Evolutionary conservation across 768 basidiomycete genomes (phyloP), one percentile per base, ranked within the genome.

Genomic region (Auriculariales sp.): DNA sequence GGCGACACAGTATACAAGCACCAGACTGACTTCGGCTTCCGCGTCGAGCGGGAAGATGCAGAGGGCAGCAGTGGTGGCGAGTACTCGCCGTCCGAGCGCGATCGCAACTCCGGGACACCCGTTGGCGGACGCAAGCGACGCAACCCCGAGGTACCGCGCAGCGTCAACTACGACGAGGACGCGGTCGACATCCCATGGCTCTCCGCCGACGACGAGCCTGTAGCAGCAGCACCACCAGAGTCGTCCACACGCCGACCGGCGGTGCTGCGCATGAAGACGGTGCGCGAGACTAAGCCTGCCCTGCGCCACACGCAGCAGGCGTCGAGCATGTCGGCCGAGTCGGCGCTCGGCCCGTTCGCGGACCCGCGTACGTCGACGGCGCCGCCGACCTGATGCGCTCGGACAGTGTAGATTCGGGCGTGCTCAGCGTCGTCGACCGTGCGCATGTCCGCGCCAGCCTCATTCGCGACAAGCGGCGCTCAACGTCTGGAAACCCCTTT

Each of bases 191-290:
- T 36, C 35, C 35, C 35, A 22, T 36, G 35, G 35, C 35, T 36
- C 35, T 15, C 35, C n/a, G 22, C 39, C 39, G 39, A n/a, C n/a
- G n/a, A n/a, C n/a, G n/a, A n/a, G n/a, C n/a, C n/a, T n/a, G n/a
- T n/a, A n/a, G n/a, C n/a, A n/a, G n/a, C n/a, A n/a, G n/a, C n/a
- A n/a, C n/a, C n/a, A n/a, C n/a, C n/a, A n/a, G n/a, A n/a, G n/a
- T n/a, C n/a, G n/a, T n/a, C n/a, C n/a, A n/a, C n/a, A n/a, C 35
- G 53, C 19, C 22, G 27, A 28, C 29, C 28, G 33, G 28, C 17
- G 46, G 50, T 28, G 10, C 39, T 12, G 33, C 50, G 53, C 22
- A 36, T 54, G 34, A 51, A 32, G 47, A 28, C 17, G 17, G 28
- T 54, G 15, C 32, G 50, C 17, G 30, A 17, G 3, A 28, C 33